Evolutionary conservation across 164 flowering plant species (phyloP).

Genomic region (Annona squamosa): DNA sequence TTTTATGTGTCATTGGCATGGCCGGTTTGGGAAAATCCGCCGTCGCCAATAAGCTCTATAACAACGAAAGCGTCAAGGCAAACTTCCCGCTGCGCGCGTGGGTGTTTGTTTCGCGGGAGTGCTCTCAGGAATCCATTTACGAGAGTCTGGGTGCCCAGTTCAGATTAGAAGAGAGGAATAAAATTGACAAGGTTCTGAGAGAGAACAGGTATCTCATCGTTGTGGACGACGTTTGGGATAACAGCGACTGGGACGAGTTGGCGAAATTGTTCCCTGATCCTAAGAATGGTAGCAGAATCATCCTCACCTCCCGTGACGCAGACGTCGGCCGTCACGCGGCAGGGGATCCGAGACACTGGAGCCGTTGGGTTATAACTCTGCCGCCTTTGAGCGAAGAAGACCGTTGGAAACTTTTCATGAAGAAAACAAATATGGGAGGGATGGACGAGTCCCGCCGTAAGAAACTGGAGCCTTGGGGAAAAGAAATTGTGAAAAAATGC

Average conservation of each 20-base stretch:
- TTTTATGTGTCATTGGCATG: no score
- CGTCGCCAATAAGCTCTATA: no score
- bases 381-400: background rate
- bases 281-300: constrained; percentile 26
- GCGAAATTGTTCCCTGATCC: constrained; percentile 31
- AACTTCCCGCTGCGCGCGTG: no score
- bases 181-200: constrained; percentile 28
- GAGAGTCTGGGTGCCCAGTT: no score
- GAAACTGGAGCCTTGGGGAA: background rate
- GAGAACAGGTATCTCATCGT: constrained; percentile 42
- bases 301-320: constrained; percentile 35
- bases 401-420: background rate
- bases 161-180: constrained; percentile 12
- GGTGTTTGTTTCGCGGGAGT: no score
- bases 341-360: background rate
- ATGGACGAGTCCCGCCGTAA: constrained; percentile 5
- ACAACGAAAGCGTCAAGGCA: no score
- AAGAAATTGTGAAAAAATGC: background rate
- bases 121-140: no score
- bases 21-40: no score
- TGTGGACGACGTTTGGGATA: constrained; percentile 50
- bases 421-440: constrained; percentile 7
- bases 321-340: constrained; percentile 17
- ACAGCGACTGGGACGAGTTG: constrained; percentile 31
- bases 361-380: background rate